Percentiles rank a stretch among this genome's conserved stretches.
phyloP scores from a whole-genome alignment of 768 basidiomycete genomes.

The Calvatia gigantea region DNA sequence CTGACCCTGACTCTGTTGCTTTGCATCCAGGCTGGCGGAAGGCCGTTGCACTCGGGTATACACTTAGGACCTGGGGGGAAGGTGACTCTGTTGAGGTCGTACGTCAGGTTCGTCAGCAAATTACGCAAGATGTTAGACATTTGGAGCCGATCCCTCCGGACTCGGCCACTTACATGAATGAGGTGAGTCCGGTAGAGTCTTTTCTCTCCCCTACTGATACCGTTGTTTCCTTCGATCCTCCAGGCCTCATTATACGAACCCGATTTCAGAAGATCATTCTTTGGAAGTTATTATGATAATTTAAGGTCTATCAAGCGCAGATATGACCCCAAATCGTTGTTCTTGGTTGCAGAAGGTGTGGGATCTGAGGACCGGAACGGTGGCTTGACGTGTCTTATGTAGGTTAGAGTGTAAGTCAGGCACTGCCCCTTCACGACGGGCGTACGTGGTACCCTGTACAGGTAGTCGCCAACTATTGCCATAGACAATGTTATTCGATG shows the following conservation, averaged over 20 bases:
- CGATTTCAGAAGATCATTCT: conserved; percentile 41
- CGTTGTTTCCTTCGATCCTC: not conserved
- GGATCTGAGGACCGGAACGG: conserved; percentile 49
- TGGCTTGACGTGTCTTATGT: conserved; percentile 22
- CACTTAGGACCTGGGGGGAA: conserved; percentile 24
- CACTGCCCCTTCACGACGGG: no score
- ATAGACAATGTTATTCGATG: no score
- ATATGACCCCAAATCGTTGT: conserved; percentile 43
- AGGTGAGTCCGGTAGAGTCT: no score
- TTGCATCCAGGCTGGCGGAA: conserved; percentile 48
- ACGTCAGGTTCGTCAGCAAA: conserved; percentile 12
- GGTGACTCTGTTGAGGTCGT: conserved; percentile 22
- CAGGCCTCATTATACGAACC: conserved; percentile 42
- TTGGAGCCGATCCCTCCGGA: conserved; percentile 28
- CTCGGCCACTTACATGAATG: conserved; percentile 45
- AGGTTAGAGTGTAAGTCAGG: no score
- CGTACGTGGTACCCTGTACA: no score
- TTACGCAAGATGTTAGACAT: conserved; percentile 16
- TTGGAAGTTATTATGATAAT: conserved; percentile 38
- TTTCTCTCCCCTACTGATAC: not conserved
- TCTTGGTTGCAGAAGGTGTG: conserved; percentile 45
- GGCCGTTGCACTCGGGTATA: conserved; percentile 29
- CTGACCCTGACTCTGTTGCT: conserved; percentile 34
- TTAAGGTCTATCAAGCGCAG: conserved; percentile 39
- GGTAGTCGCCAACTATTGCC: no score